Evolutionary conservation across 78 protist species (phyloP).

Genomic region (Pigoraptor vietnamica): DNA sequence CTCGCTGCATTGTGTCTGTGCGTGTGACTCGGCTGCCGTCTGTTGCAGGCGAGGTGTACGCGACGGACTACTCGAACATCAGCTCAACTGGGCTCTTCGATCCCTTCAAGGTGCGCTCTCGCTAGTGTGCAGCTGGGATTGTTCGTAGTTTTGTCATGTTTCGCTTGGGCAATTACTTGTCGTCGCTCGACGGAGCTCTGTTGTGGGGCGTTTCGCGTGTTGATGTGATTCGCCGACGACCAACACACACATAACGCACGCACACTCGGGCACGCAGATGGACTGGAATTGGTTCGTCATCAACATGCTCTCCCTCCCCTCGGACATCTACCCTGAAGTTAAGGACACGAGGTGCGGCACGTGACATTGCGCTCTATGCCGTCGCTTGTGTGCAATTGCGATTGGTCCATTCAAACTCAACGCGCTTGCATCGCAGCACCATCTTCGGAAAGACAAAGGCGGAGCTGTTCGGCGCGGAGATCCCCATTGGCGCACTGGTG

Average conservation of each 20-base stretch:
- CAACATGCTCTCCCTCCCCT: background rate
- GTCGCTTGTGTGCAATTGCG: background rate
- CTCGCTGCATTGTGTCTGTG: background rate
- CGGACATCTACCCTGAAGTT: background rate
- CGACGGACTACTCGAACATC: background rate
- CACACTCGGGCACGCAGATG: background rate
- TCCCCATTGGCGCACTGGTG: background rate
- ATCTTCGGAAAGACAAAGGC: background rate
- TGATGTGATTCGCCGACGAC: too few relatives aligned
- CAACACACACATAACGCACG: too few relatives aligned
- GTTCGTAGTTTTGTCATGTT: background rate
- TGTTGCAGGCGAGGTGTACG: background rate
- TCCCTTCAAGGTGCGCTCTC: background rate
- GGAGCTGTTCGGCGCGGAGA: background rate
- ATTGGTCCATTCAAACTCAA: background rate
- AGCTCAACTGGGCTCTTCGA: constrained; percentile 1
- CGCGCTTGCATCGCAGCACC: background rate
- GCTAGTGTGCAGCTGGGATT: background rate
- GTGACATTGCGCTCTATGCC: background rate
- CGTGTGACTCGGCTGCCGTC: background rate
- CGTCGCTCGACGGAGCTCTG: too few relatives aligned
- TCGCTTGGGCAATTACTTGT: too few relatives aligned
- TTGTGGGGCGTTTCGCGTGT: too few relatives aligned
- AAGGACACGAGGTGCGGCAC: background rate
- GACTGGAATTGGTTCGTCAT: background rate